Conservation (phyloP, 306 rosid genomes). For the Potentilla sterilis region DNA sequence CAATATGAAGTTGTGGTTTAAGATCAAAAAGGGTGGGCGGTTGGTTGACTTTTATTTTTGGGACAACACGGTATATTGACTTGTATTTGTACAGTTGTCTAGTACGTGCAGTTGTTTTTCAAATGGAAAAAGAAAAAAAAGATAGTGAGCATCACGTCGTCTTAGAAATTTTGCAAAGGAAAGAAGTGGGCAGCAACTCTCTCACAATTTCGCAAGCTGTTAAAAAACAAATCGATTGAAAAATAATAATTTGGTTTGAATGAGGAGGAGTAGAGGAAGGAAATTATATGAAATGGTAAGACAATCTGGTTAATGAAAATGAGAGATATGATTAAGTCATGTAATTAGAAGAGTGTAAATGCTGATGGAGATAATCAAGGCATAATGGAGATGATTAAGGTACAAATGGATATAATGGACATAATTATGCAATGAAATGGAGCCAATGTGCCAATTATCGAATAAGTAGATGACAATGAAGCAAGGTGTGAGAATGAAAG, state of each 20-base stretch:
- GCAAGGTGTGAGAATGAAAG: background rate
- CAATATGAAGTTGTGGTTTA: too few relatives aligned
- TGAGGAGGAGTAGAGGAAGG: background rate
- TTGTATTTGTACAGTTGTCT: background rate
- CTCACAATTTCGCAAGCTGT: background rate
- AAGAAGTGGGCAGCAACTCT: background rate
- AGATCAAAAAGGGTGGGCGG: too few relatives aligned
- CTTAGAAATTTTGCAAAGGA: background rate
- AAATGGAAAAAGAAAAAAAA: background rate
- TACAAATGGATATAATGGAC: background rate
- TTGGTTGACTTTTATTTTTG: background rate
- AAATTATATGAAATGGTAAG: background rate
- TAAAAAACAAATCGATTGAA: background rate
- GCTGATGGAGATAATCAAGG: background rate
- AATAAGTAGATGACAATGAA: background rate
- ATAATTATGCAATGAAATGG: background rate
- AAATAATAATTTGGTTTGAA: background rate
- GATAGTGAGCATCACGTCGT: constrained; percentile 10
- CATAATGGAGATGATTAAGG: background rate
- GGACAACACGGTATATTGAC: background rate
- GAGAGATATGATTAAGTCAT: background rate
- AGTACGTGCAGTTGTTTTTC: background rate
- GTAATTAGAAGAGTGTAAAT: background rate
- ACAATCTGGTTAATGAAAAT: background rate
- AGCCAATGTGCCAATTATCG: background rate